Evolutionary conservation across 2,329 filamentous ascomycete genomes (phyloP).

Genomic region (Colletotrichum noveboracense): DNA sequence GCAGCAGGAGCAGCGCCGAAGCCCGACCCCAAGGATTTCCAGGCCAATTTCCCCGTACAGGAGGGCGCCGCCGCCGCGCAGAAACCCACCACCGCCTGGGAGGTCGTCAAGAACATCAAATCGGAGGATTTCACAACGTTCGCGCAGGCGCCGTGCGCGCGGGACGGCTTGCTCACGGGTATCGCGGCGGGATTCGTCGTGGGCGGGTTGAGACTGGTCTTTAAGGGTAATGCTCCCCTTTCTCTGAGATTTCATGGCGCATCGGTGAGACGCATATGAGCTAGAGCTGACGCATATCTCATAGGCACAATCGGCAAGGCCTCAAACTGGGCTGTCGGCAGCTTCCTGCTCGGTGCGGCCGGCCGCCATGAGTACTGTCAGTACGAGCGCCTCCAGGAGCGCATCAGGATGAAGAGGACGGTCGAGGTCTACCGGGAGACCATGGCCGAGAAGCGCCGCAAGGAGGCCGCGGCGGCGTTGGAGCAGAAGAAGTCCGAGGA

Average conservation of each 20-base stretch:
- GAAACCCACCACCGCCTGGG: conserved; percentile 45
- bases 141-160: conserved; percentile 81
- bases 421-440: conserved; percentile 67
- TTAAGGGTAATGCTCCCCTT: conserved; percentile 66
- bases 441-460: conserved; percentile 43
- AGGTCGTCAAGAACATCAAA: conserved; percentile 72
- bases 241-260: fast-evolving
- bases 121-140: conserved; percentile 73
- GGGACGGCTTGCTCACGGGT: conserved; percentile 82
- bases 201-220: conserved; percentile 75
- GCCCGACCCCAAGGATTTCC: conserved; percentile 22
- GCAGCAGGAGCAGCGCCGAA: background rate
- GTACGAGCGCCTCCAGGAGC: conserved; percentile 74
- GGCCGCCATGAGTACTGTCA: conserved; percentile 86
- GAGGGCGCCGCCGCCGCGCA: conserved; percentile 18
- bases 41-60: conserved; percentile 22
- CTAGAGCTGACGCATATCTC: background rate
- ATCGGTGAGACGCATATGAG: background rate
- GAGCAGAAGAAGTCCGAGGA: conserved; percentile 34
- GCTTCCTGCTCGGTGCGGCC: conserved; percentile 73
- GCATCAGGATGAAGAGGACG: conserved; percentile 82
- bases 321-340: conserved; percentile 85
- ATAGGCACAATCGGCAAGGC: conserved; percentile 58
- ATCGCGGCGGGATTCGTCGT: conserved; percentile 80
- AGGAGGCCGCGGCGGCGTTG: conserved; percentile 45